phyloP scores from a whole-genome alignment of 1,139 yeast genomes.

The Petasospora fabianii region DNA sequence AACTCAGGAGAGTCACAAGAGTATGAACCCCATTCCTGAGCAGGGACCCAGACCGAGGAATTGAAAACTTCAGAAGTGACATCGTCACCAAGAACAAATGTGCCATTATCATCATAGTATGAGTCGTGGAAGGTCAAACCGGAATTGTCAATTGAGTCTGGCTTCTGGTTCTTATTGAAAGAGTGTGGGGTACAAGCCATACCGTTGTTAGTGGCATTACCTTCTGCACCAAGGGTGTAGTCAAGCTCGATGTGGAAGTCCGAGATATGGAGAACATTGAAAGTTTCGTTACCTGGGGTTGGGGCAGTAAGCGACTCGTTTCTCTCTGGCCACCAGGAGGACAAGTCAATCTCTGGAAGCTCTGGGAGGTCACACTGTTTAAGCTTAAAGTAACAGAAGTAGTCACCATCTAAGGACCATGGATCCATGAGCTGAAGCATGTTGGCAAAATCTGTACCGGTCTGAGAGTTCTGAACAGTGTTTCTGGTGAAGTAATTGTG shows the following conservation, averaged over 20 bases:
- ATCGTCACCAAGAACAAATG: slow-evolving; percentile 38
- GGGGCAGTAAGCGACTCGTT: slow-evolving; percentile 35
- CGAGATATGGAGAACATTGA: slow-evolving; percentile 63
- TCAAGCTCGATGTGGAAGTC: slow-evolving; percentile 62
- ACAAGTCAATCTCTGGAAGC: slow-evolving; percentile 41
- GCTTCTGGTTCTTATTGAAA: slow-evolving; percentile 16
- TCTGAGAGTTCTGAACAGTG: slow-evolving; percentile 31
- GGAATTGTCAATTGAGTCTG: slow-evolving; percentile 20
- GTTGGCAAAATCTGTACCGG: slow-evolving; percentile 46
- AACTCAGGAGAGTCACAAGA: slow-evolving; percentile 63
- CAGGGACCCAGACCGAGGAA: slow-evolving; percentile 45
- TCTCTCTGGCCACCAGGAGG: slow-evolving; percentile 40
- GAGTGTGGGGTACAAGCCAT: slow-evolving; percentile 33
- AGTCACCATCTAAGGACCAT: slow-evolving; percentile 46
- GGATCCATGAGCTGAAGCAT: slow-evolving; percentile 47
- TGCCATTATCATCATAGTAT: slow-evolving; percentile 35
- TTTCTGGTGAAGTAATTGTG: slow-evolving; percentile 31
- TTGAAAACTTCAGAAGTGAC: slow-evolving; percentile 28
- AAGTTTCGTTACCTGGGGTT: slow-evolving; percentile 35
- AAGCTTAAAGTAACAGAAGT: slow-evolving; percentile 46
- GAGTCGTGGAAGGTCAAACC: slow-evolving; percentile 36
- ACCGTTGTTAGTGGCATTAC: slow-evolving; percentile 49
- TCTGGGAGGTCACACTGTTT: slow-evolving; percentile 41
- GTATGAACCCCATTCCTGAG: slow-evolving; percentile 59
- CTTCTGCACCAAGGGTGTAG: slow-evolving; percentile 56